Base-by-base conservation (phyloP, 2,329 filamentous ascomycete species). In the Fusarium floridanum region DNA sequence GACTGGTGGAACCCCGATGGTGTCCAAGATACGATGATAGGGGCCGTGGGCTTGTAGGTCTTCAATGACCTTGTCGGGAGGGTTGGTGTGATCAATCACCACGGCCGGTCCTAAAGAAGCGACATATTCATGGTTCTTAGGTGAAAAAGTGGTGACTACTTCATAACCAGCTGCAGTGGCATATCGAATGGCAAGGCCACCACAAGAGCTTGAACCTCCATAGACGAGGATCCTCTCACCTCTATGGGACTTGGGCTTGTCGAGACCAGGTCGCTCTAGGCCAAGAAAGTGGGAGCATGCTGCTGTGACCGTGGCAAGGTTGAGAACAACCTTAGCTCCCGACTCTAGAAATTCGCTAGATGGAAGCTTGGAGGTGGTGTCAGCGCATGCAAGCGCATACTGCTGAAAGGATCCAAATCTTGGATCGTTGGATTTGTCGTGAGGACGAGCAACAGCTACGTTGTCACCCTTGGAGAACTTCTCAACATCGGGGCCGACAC, bases 71-170 rank as follows among this genome's bases (percentile, higher is more conserved):
- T 22, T 50, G 8, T 16, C 14, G 5, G 29, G n/a, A 27, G 41
- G 22, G 10, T 4, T 22, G 0, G 41, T 37, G 6, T 62, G 60
- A 16, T 62, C 32, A n/a, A 62, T 37, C 17, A 62, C 41, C 32
- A 4, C 27, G 3, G 4, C 5, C 5, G 60, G 4, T 5, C 60
- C 41, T 2, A 62, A 24, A 1, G 20, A 36, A 27, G 10, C 10
- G 3, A 62, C 60, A 10, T 34, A 36, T 11, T 17, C 14, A 11
- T 50, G 12, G 29, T 62, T 43, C 3, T 50, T 48, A 0, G 60
- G 60, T 2, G 60, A 62, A 4, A 41, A 45, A n/a, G 60, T 62
- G 29, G 60, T 50, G 60, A 62, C 41, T 2, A 62, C 60, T 17
- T 62, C 27, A 12, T 62, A 62, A 2, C 60, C 60, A 10, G 60